These are phyloP conservation scores for Nemania diffusa DNA, from an alignment of 2,329 filamentous ascomycete genomes.

Conservation along the genomic window DNA sequence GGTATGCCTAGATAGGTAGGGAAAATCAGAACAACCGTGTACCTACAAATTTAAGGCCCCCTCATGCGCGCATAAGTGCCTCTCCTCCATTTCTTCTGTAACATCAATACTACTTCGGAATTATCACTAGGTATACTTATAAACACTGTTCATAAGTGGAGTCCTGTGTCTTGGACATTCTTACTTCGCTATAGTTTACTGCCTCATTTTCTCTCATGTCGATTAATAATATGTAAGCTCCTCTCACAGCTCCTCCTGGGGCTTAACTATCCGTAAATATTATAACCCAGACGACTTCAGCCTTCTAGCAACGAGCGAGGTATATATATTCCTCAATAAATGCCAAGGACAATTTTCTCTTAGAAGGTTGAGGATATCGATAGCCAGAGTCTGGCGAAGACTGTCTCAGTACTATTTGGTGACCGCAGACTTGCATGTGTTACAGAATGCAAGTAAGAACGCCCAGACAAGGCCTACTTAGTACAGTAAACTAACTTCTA, in stretches of 20 bases:
- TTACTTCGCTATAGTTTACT: not conserved
- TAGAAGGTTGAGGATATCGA: not conserved
- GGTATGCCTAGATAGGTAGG: not conserved
- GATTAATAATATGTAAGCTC: not conserved
- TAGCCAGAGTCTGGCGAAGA: not conserved
- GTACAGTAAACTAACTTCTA: constrained; percentile 11
- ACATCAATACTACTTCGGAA: not conserved
- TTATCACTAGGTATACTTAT: no score
- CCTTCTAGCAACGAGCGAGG: not conserved
- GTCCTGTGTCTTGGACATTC: not conserved
- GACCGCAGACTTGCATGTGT: not conserved
- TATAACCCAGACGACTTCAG: not conserved
- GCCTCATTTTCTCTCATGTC: not conserved
- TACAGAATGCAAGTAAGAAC: not conserved
- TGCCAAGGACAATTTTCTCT: not conserved
- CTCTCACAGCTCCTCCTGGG: not conserved
- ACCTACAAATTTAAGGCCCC: not conserved
- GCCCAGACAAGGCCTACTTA: not conserved
- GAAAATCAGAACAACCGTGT: not conserved
- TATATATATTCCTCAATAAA: not conserved
- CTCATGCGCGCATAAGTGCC: not conserved
- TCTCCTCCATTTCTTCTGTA: not conserved
- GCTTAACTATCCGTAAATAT: not conserved
- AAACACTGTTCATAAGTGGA: not conserved
- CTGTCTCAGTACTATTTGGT: not conserved